Conservation (phyloP, 768 basidiomycete genomes). For the Agaricus subrufescens region DNA sequence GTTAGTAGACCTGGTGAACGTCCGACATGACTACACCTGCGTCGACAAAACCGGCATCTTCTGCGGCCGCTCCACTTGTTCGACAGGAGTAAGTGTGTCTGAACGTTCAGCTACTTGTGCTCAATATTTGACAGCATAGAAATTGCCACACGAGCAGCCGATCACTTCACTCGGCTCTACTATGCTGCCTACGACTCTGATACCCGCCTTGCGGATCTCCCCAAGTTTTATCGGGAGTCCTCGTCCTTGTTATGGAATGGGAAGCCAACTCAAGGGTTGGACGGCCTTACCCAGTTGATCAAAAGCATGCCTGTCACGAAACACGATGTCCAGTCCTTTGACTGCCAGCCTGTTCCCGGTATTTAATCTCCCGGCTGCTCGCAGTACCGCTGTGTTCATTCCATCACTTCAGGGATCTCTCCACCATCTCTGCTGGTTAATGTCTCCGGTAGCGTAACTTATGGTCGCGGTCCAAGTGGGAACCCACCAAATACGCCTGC, state of each 20-base stretch:
- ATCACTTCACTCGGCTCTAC: conserved; percentile 78
- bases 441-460: conserved; percentile 75
- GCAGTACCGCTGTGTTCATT: conserved; percentile 3
- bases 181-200: conserved; percentile 79
- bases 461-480: conserved; percentile 55
- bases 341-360: conserved; percentile 90
- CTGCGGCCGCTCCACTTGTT: not conserved
- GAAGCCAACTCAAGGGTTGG: conserved; percentile 68
- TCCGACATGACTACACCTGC: conserved; percentile 1
- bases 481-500: conserved; percentile 50
- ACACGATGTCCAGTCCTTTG: conserved; percentile 84
- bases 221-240: conserved; percentile 73
- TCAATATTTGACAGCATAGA: conserved; percentile 55
- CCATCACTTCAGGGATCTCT: conserved; percentile 51
- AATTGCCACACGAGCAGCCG: conserved; percentile 80
- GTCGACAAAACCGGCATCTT: not conserved
- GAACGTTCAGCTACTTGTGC: not conserved
- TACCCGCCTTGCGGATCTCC: conserved; percentile 70
- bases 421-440: conserved; percentile 77
- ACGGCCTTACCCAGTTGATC: conserved; percentile 63
- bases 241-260: conserved; percentile 87
- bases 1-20: not conserved
- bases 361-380: not conserved
- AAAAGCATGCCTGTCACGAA: conserved; percentile 73
- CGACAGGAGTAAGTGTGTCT: conserved; percentile 8